Evolutionary conservation across 2,329 filamentous ascomycete genomes (phyloP).

Genomic region (Exophiala bonariae): DNA sequence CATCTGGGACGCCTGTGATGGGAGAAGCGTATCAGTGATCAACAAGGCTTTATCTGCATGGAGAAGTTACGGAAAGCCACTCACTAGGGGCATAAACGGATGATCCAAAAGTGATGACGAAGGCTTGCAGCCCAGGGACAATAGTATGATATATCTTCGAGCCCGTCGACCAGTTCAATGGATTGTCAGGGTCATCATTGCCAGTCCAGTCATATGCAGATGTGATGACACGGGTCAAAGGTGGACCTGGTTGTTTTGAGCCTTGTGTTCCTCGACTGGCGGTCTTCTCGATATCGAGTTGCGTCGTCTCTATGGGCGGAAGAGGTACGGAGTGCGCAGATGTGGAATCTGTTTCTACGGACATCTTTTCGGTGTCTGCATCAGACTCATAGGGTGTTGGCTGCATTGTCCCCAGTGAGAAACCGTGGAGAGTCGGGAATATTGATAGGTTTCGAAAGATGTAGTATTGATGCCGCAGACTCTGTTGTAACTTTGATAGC

Average conservation of each 20-base stretch:
- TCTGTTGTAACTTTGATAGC: too few species aligned
- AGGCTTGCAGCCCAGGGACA: constrained; percentile 22
- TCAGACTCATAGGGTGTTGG: too few species aligned
- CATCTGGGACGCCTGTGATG: constrained; percentile 48
- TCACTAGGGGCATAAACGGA: constrained; percentile 34
- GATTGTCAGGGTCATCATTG: constrained; percentile 58
- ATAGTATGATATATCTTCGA: constrained; percentile 42
- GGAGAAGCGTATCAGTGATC: neutral
- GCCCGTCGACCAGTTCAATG: constrained; percentile 56
- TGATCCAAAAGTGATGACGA: constrained; percentile 32
- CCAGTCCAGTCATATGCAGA: constrained; percentile 56
- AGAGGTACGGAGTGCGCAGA: constrained; percentile 6
- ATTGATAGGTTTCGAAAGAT: too few species aligned
- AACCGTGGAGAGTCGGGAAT: too few species aligned
- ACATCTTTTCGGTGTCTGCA: constrained; percentile 12
- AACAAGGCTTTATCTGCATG: neutral
- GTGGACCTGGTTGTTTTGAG: constrained; percentile 10
- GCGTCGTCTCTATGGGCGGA: constrained; percentile 1
- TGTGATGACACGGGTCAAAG: constrained; percentile 4
- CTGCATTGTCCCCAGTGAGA: too few species aligned
- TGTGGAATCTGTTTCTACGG: constrained; percentile 5
- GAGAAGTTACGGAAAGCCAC: neutral
- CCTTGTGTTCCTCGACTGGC: constrained; percentile 9
- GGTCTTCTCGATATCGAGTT: constrained; percentile 21
- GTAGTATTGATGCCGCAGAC: too few species aligned